Evolutionary conservation across 768 basidiomycete species (phyloP), one percentile per base, ranked within the genome.

Genomic region (Serendipita vermifera): DNA sequence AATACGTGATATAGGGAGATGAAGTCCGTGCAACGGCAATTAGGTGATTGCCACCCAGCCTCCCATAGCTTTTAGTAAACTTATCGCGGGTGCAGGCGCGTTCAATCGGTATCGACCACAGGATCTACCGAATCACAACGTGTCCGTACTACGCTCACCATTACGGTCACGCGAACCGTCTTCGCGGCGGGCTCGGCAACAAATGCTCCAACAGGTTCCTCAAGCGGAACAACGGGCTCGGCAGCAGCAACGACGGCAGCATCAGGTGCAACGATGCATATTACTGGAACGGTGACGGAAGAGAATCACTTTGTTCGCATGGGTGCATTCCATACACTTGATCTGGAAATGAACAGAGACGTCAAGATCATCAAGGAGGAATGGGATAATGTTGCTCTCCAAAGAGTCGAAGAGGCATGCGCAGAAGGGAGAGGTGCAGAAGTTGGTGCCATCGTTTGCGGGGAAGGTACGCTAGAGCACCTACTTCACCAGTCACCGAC

Each of bases 381-480:
- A 14, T 99, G 96, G 96, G 96, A 99, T 64, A 89, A 86, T 58
- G 71, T 99, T 54, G 85, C 92, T 1, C 67, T 85, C 13, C 76
- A 80, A 27, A 75, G 94, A 17, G 79, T 99, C 0, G 75, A 87
- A 54, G 96, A 98, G 59, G 79, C 91, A 20, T 92, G 89, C 55
- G 73, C 87, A 35, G 91, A 91, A n/a, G 96, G 94, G 24, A 75
- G 85, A 62, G 94, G 96, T 0, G 96, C 96, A 3, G 96, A 99
- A 64, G 85, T 99, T 3, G 96, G 88, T 13, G 96, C 96, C 0
- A 77, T 99, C 22, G 89, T 99, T 3, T 90, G 88, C 61, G 94
- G 96, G 32, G 96, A 99, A 74, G 96, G 79, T 78, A 51, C 57
- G 67, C 17, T 22, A 43, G 56, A 2, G 20, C 40, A 32, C 58